Base-by-base conservation (phyloP, 1,139 yeast species). In the Blastobotrys serpentis region DNA sequence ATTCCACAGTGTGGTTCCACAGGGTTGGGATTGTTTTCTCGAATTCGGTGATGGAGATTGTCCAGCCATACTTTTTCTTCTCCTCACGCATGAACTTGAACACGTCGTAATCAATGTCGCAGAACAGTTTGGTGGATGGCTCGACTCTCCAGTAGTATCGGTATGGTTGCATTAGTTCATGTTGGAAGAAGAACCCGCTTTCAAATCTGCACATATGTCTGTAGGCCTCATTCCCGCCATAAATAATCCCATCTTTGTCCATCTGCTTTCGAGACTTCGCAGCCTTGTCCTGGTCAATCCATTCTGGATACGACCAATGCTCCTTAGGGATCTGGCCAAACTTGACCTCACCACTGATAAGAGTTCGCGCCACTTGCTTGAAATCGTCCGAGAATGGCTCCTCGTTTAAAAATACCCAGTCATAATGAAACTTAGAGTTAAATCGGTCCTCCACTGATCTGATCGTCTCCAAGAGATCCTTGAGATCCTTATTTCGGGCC, bases 331-430 rank as follows among this genome's bases (percentile, higher is more conserved):
- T 80, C 19, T 64, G 46, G 2, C 85, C 90, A 61, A 78, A 85
- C 57, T 75, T 72, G 30, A 81, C 78, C n/a, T 69, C 70, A 7
- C 92, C 92, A 10, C 82, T 73, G 5, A 79, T 78, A 25, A 81
- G 62, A 11, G 74, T 68, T 1, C 70, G 49, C 7, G 82, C 73
- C 50, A 71, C 67, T 23, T 69, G 67, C 56, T 74, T 77, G 66
- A 84, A 84, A 44, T 82, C 82, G 10, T 75, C 74, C 21, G 75
- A 65, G 61, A 83, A 82, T 17, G 71, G 76, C 54, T 76, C 84
- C 56, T 84, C 84, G 66, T 84, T 84, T 52, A 85, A 71, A 62
- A 86, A 86, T 10, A 85, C 85, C 94, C 94, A 86, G 64, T 85
- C 92, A 64, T 86, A 86, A 59, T 82, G 73, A 68, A 67, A 85